Evolutionary conservation across 2,329 filamentous ascomycete species (phyloP).

Genomic region (Aspergillus sp.): DNA sequence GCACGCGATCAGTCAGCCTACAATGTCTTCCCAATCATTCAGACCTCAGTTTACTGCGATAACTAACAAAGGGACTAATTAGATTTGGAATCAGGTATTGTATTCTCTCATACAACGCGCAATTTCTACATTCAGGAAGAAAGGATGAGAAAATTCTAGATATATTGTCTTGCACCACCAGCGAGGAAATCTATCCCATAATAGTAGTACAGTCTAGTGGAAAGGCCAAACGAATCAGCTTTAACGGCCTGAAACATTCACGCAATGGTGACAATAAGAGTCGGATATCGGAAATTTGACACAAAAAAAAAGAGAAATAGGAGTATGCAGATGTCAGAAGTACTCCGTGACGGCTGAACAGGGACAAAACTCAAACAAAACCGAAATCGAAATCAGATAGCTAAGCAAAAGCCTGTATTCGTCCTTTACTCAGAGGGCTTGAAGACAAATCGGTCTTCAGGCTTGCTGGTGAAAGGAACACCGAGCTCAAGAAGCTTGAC

Average conservation of each 20-base stretch:
- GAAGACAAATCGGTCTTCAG: slow-evolving; percentile 62
- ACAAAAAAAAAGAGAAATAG: neutral
- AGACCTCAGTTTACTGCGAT: neutral
- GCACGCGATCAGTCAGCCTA: neutral
- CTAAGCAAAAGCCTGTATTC: neutral
- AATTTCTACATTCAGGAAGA: neutral
- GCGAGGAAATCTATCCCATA: slow-evolving; percentile 7
- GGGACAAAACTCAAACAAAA: slow-evolving; percentile 5
- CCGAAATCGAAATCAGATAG: neutral
- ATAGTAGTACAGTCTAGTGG: slow-evolving; percentile 10
- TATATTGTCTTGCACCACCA: slow-evolving; percentile 1
- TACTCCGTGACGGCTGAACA: slow-evolving; percentile 13
- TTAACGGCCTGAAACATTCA: slow-evolving; percentile 4
- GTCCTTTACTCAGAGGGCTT: slow-evolving; percentile 53
- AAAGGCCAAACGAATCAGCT: neutral
- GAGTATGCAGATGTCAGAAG: slow-evolving; percentile 5
- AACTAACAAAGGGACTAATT: no score
- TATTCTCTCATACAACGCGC: no score
- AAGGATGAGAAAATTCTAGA: neutral
- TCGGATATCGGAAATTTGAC: slow-evolving; percentile 16
- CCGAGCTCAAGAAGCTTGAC: slow-evolving; percentile 89
- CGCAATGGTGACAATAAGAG: neutral
- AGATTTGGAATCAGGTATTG: no score
- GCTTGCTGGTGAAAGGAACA: slow-evolving; percentile 76
- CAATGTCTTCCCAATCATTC: neutral